Evolutionary conservation across 164 flowering plant genomes (phyloP).

Genomic region (Cinnamomum chago): DNA sequence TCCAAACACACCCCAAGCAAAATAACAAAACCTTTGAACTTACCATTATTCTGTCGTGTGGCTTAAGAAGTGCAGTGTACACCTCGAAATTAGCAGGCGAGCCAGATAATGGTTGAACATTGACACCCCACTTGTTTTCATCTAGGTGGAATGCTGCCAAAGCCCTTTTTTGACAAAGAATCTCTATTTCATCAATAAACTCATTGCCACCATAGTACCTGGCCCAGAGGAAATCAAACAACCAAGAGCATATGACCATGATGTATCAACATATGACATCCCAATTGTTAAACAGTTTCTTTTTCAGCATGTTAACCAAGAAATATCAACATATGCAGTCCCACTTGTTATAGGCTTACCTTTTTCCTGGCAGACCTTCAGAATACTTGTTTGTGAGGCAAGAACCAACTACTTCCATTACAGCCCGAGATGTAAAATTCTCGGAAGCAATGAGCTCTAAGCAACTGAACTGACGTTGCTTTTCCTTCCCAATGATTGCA

Average conservation of each 20-base stretch:
- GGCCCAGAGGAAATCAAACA: not conserved
- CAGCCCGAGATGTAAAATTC: slow-evolving; percentile 90
- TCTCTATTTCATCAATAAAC: slow-evolving; percentile 86
- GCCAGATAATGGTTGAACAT: slow-evolving; percentile 96
- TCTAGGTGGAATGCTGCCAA: slow-evolving; percentile 79
- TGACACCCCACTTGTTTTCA: slow-evolving; percentile 83
- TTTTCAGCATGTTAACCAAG: not conserved
- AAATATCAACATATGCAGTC: not conserved
- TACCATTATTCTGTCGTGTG: slow-evolving; percentile 96
- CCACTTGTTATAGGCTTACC: slow-evolving; percentile 33
- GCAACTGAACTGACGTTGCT: slow-evolving; percentile 72
- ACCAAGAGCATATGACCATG: slow-evolving; percentile 1
- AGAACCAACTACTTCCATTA: slow-evolving; percentile 98
- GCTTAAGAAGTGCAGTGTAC: slow-evolving; percentile 84
- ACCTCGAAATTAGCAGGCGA: slow-evolving; percentile 98
- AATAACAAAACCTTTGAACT: not conserved
- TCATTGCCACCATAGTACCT: slow-evolving; percentile 99
- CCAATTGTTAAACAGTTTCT: no score
- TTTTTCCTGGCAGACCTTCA: slow-evolving; percentile 96
- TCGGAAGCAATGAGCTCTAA: slow-evolving; percentile 96
- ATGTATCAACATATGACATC: not conserved
- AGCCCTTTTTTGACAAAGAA: slow-evolving; percentile 82
- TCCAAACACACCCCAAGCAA: not conserved
- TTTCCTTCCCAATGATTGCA: slow-evolving; percentile 66
- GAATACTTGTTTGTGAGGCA: slow-evolving; percentile 96